Conservation (phyloP, 306 rosid genomes). For the Citrullus amarus region DNA sequence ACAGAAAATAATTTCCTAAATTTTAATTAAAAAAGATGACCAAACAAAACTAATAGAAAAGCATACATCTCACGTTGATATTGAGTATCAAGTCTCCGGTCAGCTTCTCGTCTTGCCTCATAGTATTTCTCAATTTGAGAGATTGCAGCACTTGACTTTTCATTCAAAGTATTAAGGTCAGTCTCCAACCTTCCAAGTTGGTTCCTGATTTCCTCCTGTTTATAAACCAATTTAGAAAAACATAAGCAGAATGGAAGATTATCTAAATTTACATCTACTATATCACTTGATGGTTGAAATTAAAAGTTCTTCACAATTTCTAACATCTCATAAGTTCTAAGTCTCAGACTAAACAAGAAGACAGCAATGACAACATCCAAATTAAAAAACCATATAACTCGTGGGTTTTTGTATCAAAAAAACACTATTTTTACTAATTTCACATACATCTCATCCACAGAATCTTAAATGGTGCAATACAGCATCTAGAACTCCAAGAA, state of each 20-base stretch:
- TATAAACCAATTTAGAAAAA: constrained; percentile 3
- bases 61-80: constrained; percentile 77
- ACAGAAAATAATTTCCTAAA: not conserved
- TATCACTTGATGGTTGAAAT: not conserved
- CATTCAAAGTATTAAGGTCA: constrained; percentile 35
- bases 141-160: constrained; percentile 44
- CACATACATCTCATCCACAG: not conserved
- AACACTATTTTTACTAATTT: not conserved
- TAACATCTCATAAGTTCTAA: not conserved
- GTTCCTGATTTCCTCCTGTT: constrained; percentile 70
- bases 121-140: constrained; percentile 51
- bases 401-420: not conserved
- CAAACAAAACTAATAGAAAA: constrained; percentile 3
- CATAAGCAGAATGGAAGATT: not conserved
- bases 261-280: not conserved
- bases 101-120: constrained; percentile 68
- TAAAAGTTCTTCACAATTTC: not conserved
- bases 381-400: not conserved
- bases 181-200: constrained; percentile 51
- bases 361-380: not conserved
- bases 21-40: not conserved
- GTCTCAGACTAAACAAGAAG: not conserved
- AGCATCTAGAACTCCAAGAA: not conserved
- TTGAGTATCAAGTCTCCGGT: constrained; percentile 65
- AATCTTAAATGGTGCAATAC: not conserved